Base-by-base conservation (phyloP, 768 basidiomycete species). In the Mycena belliarum region DNA sequence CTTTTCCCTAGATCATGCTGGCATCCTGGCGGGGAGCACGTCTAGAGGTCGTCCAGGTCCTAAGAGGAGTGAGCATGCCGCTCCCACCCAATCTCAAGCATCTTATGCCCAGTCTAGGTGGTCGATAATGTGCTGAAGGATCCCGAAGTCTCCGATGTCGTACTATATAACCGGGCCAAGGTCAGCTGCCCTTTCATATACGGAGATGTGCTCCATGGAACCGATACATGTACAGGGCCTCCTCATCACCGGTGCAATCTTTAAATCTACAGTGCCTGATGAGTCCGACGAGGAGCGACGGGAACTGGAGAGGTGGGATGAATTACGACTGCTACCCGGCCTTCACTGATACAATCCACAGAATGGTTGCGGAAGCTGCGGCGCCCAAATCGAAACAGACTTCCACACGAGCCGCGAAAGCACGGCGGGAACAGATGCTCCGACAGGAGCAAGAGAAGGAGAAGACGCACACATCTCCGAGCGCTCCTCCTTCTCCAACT, bases 11-110 rank as follows among this genome's bases (percentile, higher is more conserved):
- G 87, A 94, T 97, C 69, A 83, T 98, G 75, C 85, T 98, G 26
- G 96, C 95, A 7, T 96, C 96, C 24, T 99, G 97, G 97, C 87
- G 95, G 56, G 97, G 96, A 15, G 96, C 95, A 4, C 86, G 95
- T 50, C 85, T 98, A 68, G 97, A 99, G 75, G 94, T 98, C 40
- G 83, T 90, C 21, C 90, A 93, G 66, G 93, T 98, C 15, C 78
- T 96, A 46, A 83, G 93, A 49, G 87, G 92, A 78, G 72, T 76
- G 56, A 18, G 67, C 45, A 38, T 21, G 23, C 29, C 25, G n/a
- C 38, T 29, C 53, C 49, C 15, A 11, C 35, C 20, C 59, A 54
- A 20, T 55, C 55, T 42, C 26, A 51, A 25, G 12, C 37, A 37
- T 28, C 49, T 58, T 54, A 48, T 33, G 52, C 38, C 37, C 52